Conservation (phyloP, 257 asterid species). For the Lithospermum erythrorhizon region DNA sequence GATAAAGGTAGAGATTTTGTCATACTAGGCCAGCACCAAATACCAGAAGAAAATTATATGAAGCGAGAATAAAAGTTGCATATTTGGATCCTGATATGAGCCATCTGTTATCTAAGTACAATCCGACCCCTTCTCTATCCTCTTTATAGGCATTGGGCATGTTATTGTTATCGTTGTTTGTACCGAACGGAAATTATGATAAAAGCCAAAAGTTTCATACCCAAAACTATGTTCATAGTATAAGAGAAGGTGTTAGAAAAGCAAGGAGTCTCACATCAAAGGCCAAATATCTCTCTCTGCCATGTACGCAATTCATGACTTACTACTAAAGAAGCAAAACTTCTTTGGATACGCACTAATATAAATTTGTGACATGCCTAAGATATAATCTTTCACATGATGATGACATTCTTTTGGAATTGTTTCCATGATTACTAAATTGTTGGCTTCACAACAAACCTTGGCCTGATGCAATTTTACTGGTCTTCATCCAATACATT, state of each 20-base stretch:
- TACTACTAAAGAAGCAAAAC: slow-evolving; percentile 38
- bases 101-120: too few species aligned
- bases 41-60: too few species aligned
- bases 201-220: slow-evolving; percentile 15
- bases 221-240: slow-evolving; percentile 63
- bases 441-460: slow-evolving; percentile 74
- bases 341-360: slow-evolving; percentile 43
- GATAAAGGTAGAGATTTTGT: too few species aligned
- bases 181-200: not conserved
- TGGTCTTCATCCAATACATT: slow-evolving; percentile 20
- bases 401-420: slow-evolving; percentile 55
- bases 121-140: too few species aligned
- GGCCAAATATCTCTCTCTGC: slow-evolving; percentile 54
- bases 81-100: too few species aligned
- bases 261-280: slow-evolving; percentile 84
- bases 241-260: slow-evolving; percentile 77
- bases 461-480: slow-evolving; percentile 37
- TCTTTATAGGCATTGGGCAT: too few species aligned
- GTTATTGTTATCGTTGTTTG: too few species aligned
- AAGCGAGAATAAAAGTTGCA: too few species aligned
- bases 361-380: slow-evolving; percentile 33
- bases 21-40: too few species aligned
- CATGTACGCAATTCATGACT: slow-evolving; percentile 39
- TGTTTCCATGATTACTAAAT: slow-evolving; percentile 58
- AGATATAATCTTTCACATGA: slow-evolving; percentile 55